These are phyloP conservation scores for Xylaria curta DNA, from an alignment of 495 filamentous ascomycete genomes.

Conservation along the genomic window DNA sequence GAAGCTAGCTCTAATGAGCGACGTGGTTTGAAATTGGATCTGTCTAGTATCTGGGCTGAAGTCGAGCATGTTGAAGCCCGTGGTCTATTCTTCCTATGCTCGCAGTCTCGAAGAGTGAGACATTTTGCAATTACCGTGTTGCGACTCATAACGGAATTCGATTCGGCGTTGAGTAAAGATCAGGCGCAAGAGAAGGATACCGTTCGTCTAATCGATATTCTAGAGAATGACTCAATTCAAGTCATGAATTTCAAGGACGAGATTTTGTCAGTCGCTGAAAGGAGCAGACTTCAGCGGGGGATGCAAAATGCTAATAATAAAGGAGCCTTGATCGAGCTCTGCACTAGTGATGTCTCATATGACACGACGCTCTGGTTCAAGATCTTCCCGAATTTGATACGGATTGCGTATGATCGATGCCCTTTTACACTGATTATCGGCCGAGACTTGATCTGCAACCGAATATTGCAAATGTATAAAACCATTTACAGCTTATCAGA, in stretches of 20 bases:
- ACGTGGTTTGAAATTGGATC: slow-evolving; percentile 76
- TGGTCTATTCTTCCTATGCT: slow-evolving; percentile 97
- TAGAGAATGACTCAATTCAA: slow-evolving; percentile 86
- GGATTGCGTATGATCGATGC: slow-evolving; percentile 88
- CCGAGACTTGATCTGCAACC: slow-evolving; percentile 87
- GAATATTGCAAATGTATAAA: slow-evolving; percentile 90
- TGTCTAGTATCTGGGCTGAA: slow-evolving; percentile 85
- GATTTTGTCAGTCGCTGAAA: slow-evolving; percentile 87
- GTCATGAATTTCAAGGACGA: slow-evolving; percentile 94
- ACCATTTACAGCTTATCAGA: slow-evolving; percentile 80
- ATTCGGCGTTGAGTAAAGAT: slow-evolving; percentile 79
- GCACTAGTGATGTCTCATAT: slow-evolving; percentile 93
- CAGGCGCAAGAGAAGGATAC: slow-evolving; percentile 61
- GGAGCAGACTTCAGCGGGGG: slow-evolving; percentile 89
- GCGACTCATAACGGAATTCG: slow-evolving; percentile 91
- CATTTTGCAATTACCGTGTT: slow-evolving; percentile 91
- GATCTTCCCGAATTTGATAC: slow-evolving; percentile 93
- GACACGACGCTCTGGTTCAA: slow-evolving; percentile 97
- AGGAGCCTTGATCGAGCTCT: slow-evolving; percentile 89
- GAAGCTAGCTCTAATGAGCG: slow-evolving; percentile 65
- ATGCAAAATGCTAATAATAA: slow-evolving; percentile 83
- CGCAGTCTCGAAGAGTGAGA: slow-evolving; percentile 87
- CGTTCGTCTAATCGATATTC: slow-evolving; percentile 80
- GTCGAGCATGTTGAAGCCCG: slow-evolving; percentile 98
- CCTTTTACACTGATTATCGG: slow-evolving; percentile 88